Percentiles rank a stretch among this genome's conserved stretches.
These are phyloP conservation scores for Arxiozyma bovina DNA, from an alignment of 1,139 yeast genomes.

Conservation along the genomic window DNA sequence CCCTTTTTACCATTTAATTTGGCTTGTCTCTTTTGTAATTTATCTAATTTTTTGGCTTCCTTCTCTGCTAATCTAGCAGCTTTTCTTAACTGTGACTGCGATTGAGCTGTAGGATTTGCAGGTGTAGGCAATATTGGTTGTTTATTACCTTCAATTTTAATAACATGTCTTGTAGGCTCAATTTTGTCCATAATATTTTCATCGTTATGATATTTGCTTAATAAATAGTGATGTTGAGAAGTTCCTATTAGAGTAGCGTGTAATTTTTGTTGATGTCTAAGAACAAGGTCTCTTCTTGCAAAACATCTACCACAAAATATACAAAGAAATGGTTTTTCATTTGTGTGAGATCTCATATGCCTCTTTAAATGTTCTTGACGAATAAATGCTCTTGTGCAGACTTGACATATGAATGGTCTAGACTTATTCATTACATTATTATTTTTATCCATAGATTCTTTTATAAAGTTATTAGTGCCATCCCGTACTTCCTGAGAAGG, in stretches of 20 bases:
- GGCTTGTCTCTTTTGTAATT: constrained; percentile 1
- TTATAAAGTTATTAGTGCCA: not conserved
- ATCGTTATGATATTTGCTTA: constrained; percentile 2
- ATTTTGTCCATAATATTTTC: constrained; percentile 2
- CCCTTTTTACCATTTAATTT: not conserved
- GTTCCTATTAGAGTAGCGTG: constrained; percentile 50
- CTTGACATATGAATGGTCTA: constrained; percentile 79
- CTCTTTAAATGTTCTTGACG: constrained; percentile 88
- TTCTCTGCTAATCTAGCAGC: constrained; percentile 14
- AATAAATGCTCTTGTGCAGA: constrained; percentile 93
- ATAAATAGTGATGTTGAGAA: constrained; percentile 3
- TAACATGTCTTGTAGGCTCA: constrained; percentile 25
- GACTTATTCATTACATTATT: constrained; percentile 27
- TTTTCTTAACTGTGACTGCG: constrained; percentile 24
- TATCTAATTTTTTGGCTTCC: constrained; percentile 7
- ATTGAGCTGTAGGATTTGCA: constrained; percentile 22
- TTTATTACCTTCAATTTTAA: constrained; percentile 34
- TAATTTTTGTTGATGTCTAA: constrained; percentile 89
- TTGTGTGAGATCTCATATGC: constrained; percentile 91
- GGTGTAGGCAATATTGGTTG: constrained; percentile 34
- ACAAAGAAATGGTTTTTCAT: constrained; percentile 94
- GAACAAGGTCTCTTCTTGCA: constrained; percentile 80
- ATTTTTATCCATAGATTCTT: not conserved
- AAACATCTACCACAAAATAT: constrained; percentile 95
- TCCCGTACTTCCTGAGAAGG: not conserved